Evolutionary conservation across 768 basidiomycete genomes (phyloP).

Genomic region (Pleurotus cornucopiae): DNA sequence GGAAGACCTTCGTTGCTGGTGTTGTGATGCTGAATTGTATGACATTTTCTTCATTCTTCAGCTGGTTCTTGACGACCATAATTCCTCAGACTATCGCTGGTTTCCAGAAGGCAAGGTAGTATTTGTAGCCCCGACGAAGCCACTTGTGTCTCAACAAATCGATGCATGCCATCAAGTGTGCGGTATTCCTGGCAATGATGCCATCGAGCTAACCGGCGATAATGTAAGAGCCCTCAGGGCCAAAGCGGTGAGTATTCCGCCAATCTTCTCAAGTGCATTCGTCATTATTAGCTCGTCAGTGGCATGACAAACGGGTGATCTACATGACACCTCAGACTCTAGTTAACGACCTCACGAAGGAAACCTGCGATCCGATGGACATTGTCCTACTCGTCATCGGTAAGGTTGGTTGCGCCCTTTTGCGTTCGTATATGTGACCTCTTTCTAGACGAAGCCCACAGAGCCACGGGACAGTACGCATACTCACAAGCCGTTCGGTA

Average conservation of each 20-base stretch:
- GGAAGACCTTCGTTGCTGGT: conserved; percentile 97
- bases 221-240: conserved; percentile 50
- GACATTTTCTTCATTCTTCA: conserved; percentile 7
- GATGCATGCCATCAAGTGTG: conserved; percentile 90
- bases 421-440: not conserved
- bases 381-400: conserved; percentile 89
- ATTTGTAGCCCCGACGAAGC: conserved; percentile 95
- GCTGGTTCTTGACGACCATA: conserved; percentile 6
- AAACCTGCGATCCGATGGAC: conserved; percentile 71
- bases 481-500: conserved; percentile 87
- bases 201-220: conserved; percentile 83
- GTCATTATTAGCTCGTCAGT: conserved; percentile 35
- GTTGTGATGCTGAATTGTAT: conserved; percentile 94
- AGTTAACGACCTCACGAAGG: conserved; percentile 74
- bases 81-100: conserved; percentile 75
- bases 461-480: conserved; percentile 88
- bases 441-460: conserved; percentile 85
- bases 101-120: conserved; percentile 89
- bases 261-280: not conserved
- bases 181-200: conserved; percentile 86
- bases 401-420: conserved; percentile 22
- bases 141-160: conserved; percentile 93
- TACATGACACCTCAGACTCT: conserved; percentile 97
- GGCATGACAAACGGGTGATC: conserved; percentile 80
- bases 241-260: conserved; percentile 43